phyloP scores from a whole-genome alignment of 2,329 filamentous ascomycete species.

The Aureobasidium sp. region DNA sequence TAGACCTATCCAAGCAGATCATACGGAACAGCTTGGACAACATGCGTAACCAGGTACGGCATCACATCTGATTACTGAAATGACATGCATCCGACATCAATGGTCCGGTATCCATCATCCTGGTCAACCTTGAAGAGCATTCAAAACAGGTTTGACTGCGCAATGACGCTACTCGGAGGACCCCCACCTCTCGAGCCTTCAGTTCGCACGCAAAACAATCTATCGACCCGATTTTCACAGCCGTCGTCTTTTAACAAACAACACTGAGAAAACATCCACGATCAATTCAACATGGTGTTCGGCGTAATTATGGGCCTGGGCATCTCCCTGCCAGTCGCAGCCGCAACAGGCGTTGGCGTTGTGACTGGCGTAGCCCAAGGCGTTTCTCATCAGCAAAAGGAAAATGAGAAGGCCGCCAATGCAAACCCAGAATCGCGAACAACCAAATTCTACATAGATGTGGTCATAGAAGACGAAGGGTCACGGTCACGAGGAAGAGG shows the following conservation, averaged over 20 bases:
- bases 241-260: too few relatives aligned
- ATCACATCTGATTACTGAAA: too few relatives aligned
- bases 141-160: not conserved
- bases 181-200: not conserved
- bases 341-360: conserved; percentile 38
- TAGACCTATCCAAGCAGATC: too few relatives aligned
- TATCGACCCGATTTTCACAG: not conserved
- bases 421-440: conserved; percentile 34
- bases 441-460: conserved; percentile 44
- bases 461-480: conserved; percentile 30
- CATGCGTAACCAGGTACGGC: too few relatives aligned
- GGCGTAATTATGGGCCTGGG: conserved; percentile 27
- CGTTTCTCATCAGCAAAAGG: conserved; percentile 40
- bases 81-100: too few relatives aligned
- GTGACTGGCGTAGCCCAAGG: conserved; percentile 44
- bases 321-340: conserved; percentile 25
- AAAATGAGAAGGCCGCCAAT: conserved; percentile 41
- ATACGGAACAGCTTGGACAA: too few relatives aligned
- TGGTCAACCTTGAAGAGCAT: too few relatives aligned
- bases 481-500: conserved; percentile 24
- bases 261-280: too few relatives aligned
- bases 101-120: too few relatives aligned
- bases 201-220: not conserved
- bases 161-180: not conserved
- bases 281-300: conserved; percentile 14